Percentiles rank a stretch among this genome's conserved stretches.
phyloP scores from a whole-genome alignment of 768 basidiomycete genomes.

The Exidia glandulosa region DNA sequence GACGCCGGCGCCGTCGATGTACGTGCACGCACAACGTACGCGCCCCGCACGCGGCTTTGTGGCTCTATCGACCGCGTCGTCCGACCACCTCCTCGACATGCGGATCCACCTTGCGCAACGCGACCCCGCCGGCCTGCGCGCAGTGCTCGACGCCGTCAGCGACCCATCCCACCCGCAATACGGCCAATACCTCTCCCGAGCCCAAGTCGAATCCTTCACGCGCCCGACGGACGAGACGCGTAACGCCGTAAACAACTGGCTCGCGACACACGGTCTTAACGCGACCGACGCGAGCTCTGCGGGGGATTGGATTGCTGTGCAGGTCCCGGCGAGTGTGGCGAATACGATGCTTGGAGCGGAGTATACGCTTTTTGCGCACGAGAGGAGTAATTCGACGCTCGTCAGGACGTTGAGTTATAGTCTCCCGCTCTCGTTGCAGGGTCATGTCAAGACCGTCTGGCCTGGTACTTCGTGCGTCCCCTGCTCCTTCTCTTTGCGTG shows the following conservation, averaged over 20 bases:
- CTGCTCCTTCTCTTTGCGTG: too few species aligned
- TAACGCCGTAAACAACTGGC: slow-evolving; percentile 14
- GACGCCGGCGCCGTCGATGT: neutral
- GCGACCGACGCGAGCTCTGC: slow-evolving; percentile 12
- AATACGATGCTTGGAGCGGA: slow-evolving; percentile 18
- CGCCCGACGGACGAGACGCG: slow-evolving; percentile 14
- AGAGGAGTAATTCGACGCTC: too few species aligned
- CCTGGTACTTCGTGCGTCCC: too few species aligned
- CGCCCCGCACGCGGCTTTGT: neutral
- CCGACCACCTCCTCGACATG: neutral
- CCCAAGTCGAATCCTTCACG: slow-evolving; percentile 16
- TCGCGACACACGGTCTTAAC: slow-evolving; percentile 13
- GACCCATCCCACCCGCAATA: slow-evolving; percentile 3
- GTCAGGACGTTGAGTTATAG: too few species aligned
- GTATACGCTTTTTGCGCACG: slow-evolving; percentile 6
- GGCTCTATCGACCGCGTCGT: neutral
- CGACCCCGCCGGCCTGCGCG: neutral
- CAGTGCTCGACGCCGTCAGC: slow-evolving; percentile 3
- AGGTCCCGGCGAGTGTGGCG: slow-evolving; percentile 16
- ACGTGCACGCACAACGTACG: neutral
- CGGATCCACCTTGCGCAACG: neutral
- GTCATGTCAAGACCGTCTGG: too few species aligned
- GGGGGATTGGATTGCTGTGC: slow-evolving; percentile 21
- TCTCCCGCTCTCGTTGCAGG: too few species aligned
- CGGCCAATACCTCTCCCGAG: slow-evolving; percentile 5